Conservation (phyloP, 495 filamentous ascomycete species). For the Ascobolus immersus region DNA sequence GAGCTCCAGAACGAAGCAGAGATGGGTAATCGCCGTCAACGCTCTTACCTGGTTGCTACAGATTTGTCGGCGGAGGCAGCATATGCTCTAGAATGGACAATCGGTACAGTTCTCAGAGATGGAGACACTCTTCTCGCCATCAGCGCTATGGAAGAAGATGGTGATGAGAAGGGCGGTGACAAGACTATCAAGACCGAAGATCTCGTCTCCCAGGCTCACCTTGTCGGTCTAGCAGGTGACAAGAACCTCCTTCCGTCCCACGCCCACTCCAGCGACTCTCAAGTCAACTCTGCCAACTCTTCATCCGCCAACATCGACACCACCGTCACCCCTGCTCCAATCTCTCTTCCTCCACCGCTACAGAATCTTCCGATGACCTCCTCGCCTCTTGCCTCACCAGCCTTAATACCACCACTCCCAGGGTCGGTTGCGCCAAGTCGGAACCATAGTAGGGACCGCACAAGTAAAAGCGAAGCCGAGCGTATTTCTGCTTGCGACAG, state of each 20-base stretch:
- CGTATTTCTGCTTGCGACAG: conserved; percentile 46
- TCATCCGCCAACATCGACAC: neutral
- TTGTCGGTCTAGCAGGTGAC: conserved; percentile 14
- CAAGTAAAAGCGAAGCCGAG: conserved; percentile 43
- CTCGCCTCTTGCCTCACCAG: conserved; percentile 22
- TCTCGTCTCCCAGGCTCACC: conserved; percentile 13
- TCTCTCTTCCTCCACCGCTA: conserved; percentile 10
- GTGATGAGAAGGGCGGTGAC: conserved; percentile 11
- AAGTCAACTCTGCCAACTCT: neutral
- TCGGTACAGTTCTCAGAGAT: conserved; percentile 81
- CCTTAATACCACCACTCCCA: conserved; percentile 20
- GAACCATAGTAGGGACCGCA: conserved; percentile 10
- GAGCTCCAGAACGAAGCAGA: conserved; percentile 47
- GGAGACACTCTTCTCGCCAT: conserved; percentile 84
- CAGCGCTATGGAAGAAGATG: conserved; percentile 75
- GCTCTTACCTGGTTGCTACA: conserved; percentile 78
- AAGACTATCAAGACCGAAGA: conserved; percentile 11
- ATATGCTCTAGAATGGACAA: conserved; percentile 88
- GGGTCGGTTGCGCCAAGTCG: conserved; percentile 11
- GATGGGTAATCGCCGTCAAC: conserved; percentile 46
- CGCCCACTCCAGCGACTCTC: conserved; percentile 4
- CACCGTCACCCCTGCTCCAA: neutral
- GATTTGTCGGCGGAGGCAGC: conserved; percentile 82
- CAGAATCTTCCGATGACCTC: conserved; percentile 3
- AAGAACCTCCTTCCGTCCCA: conserved; percentile 8